Evolutionary conservation across 306 rosid genomes (phyloP).

Genomic region (Amphicarpaea edgeworthii): DNA sequence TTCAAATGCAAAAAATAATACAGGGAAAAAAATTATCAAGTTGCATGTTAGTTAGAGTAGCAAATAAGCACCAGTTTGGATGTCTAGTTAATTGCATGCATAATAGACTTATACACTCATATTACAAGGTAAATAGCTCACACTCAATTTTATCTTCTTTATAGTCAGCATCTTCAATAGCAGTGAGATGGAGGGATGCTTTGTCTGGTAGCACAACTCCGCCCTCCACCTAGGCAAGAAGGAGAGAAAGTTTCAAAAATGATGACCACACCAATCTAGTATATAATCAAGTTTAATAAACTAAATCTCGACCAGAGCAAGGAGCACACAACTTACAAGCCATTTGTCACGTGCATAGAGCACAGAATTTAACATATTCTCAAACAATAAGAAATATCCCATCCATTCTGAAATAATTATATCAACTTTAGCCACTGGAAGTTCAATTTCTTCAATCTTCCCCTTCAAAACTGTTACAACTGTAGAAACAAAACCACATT

Average conservation of each 20-base stretch:
- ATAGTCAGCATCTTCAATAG: slow-evolving; percentile 97
- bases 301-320: not conserved
- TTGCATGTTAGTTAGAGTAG: slow-evolving; percentile 3
- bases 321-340: slow-evolving; percentile 71
- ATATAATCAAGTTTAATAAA: not conserved
- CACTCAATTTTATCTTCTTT: slow-evolving; percentile 99
- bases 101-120: slow-evolving; percentile 26
- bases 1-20: not conserved
- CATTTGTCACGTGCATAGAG: slow-evolving; percentile 98
- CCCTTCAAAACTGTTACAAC: slow-evolving; percentile 96
- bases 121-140: slow-evolving; percentile 55
- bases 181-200: slow-evolving; percentile 83
- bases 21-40: not conserved
- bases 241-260: slow-evolving; percentile 2
- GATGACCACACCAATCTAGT: not conserved
- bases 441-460: slow-evolving; percentile 94
- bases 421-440: slow-evolving; percentile 91
- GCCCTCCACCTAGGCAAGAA: slow-evolving; percentile 65
- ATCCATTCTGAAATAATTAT: slow-evolving; percentile 98
- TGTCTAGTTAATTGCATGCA: slow-evolving; percentile 16
- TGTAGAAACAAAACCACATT: slow-evolving; percentile 44
- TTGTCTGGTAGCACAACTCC: slow-evolving; percentile 93
- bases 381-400: slow-evolving; percentile 98
- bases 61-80: slow-evolving; percentile 21
- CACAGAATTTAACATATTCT: slow-evolving; percentile 95